Conservation (phyloP, 2,329 filamentous ascomycete species). For the Fusarium sp. region DNA sequence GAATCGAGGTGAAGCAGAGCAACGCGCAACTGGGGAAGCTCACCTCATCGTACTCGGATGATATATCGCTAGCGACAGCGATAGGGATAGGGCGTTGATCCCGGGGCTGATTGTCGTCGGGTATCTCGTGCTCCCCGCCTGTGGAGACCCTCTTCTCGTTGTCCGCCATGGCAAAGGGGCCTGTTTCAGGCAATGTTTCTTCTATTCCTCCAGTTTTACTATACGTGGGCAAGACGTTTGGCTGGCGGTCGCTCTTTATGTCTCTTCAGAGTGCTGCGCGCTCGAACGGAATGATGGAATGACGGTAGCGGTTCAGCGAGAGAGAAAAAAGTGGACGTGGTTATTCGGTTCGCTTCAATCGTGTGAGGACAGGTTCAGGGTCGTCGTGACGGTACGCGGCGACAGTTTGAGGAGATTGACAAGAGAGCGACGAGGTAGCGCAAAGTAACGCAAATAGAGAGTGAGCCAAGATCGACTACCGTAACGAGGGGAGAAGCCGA, state of each 20-base stretch:
- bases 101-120: slow-evolving; percentile 29
- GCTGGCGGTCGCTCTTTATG: slow-evolving; percentile 18
- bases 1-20: background rate
- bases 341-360: slow-evolving; percentile 10
- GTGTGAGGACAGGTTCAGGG: background rate
- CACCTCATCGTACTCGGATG: slow-evolving; percentile 44
- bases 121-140: slow-evolving; percentile 31
- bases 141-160: slow-evolving; percentile 44
- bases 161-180: slow-evolving; percentile 46
- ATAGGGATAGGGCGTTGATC: slow-evolving; percentile 19
- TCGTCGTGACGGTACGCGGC: background rate
- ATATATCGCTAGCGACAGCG: slow-evolving; percentile 29
- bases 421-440: slow-evolving; percentile 7
- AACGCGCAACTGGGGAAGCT: slow-evolving; percentile 6
- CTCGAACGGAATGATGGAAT: slow-evolving; percentile 3
- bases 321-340: background rate
- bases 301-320: slow-evolving; percentile 1
- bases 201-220: slow-evolving; percentile 36
- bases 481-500: slow-evolving; percentile 11
- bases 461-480: background rate
- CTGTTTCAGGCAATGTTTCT: slow-evolving; percentile 27
- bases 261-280: slow-evolving; percentile 12
- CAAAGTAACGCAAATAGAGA: slow-evolving; percentile 4
- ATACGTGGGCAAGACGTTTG: slow-evolving; percentile 8
- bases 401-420: slow-evolving; percentile 4